These are phyloP conservation scores for Rhododendron ferrugineum DNA, from an alignment of 148 eudicot species.

Conservation along the genomic window DNA sequence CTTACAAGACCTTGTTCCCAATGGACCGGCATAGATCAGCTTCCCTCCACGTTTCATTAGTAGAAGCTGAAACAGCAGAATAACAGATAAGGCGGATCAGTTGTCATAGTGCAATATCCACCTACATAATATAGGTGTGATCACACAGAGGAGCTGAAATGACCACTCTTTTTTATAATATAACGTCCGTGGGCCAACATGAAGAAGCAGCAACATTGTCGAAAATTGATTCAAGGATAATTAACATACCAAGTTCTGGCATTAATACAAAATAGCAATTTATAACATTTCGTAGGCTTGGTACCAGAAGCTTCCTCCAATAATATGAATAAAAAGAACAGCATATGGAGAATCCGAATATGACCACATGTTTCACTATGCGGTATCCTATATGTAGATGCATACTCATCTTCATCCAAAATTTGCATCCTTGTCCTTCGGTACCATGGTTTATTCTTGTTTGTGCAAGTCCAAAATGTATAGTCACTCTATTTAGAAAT, in stretches of 20 bases:
- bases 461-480: neutral
- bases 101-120: neutral
- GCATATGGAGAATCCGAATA: neutral
- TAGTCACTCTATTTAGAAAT: neutral
- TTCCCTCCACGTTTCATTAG: constrained; percentile 98
- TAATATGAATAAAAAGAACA: neutral
- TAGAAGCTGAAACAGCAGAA: constrained; percentile 59
- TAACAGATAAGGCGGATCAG: constrained; percentile 2
- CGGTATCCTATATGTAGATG: neutral
- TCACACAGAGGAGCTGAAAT: neutral
- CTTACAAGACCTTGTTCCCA: constrained; percentile 77
- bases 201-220: neutral
- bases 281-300: neutral
- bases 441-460: neutral
- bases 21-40: constrained; percentile 90
- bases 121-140: neutral
- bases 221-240: neutral
- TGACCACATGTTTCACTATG: neutral
- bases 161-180: neutral
- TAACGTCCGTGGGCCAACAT: neutral
- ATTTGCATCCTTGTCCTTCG: neutral
- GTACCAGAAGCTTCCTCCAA: neutral
- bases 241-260: neutral
- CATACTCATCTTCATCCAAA: neutral
- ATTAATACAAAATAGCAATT: neutral